Conservation (phyloP, 768 basidiomycete genomes). For the Saitozyma podzolica region DNA sequence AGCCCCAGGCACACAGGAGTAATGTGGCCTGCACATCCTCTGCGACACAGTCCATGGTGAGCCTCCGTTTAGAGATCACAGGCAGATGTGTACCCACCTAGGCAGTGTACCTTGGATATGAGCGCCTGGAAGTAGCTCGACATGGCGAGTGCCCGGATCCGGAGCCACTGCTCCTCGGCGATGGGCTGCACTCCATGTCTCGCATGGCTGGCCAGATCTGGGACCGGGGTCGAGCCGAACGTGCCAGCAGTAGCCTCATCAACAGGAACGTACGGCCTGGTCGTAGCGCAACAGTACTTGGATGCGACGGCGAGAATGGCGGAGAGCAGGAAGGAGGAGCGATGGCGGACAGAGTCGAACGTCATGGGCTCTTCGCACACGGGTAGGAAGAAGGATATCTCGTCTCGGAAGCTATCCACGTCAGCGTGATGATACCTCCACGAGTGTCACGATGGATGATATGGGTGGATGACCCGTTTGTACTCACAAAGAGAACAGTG, state of each 20-base stretch:
- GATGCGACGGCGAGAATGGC: conserved; percentile 15
- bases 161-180: conserved; percentile 9
- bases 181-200: conserved; percentile 7
- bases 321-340: conserved; percentile 14
- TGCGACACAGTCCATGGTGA: not conserved
- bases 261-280: not conserved
- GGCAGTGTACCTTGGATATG: conserved; percentile 19
- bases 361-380: conserved; percentile 13
- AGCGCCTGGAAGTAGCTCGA: conserved; percentile 18
- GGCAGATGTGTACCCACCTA: conserved; percentile 4
- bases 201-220: not conserved
- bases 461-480: not conserved
- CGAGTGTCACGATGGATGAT: not conserved
- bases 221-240: not conserved
- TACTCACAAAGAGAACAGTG: conserved; percentile 16
- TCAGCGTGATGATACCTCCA: not conserved
- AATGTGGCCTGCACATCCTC: conserved; percentile 19
- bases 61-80: too few species aligned
- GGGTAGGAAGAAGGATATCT: conserved; percentile 20
- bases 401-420: conserved; percentile 5
- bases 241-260: too few species aligned
- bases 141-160: conserved; percentile 16
- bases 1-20: conserved; percentile 10
- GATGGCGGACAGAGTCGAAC: conserved; percentile 14
- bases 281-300: conserved; percentile 12